Base-by-base conservation (phyloP, 371 early-diverging fungal genomes). In the Lichtheimia ornata region DNA sequence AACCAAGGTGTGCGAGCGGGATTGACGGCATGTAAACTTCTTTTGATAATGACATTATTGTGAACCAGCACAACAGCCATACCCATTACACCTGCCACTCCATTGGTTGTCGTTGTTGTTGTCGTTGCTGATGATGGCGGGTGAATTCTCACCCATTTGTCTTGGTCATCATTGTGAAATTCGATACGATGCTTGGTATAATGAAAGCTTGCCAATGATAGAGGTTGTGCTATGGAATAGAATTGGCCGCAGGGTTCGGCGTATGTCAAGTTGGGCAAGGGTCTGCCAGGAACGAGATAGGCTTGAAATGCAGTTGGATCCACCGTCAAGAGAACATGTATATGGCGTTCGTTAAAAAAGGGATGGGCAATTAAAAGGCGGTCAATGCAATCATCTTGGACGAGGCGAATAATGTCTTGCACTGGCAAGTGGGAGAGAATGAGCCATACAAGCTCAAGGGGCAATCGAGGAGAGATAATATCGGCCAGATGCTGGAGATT, bases 11-110 rank as follows among this genome's bases (percentile, higher is more conserved):
- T 50, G 14, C 42, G 43, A n/a, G 50, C 17, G 5, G 60, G 60
- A 50, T 59, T 50, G 52, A 59, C 53, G 15, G 60, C 60, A 20
- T 59, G 60, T 25, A 59, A 30, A 50, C 60, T 59, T 27, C 60
- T 40, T 52, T 59, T 59, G 30, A 59, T 18, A 13, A 59, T 44
- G 42, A 41, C 44, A 43, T 59, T 50, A 5, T 59, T 59, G 25
- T 59, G 52, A n/a, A 52, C 51, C 28, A 59, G 53, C 30, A 59
- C 14, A 18, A 59, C 51, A 0, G 60, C 60, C 11, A 59, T 41
- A 17, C 60, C 60, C 43, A 59, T 52, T 18, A 59, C 22, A 3
- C 60, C 60, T 2, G 43, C 5, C 17, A 11, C 22, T 35, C 6
- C 35, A 9, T 11, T 35, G 11, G 2, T 35, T 11, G 9, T 35